A percentile compares a stretch with the other conserved stretches of the same genome.
Evolutionary conservation across 2,329 filamentous ascomycete genomes (phyloP).

Genomic region (Colletotrichum coccodes): DNA sequence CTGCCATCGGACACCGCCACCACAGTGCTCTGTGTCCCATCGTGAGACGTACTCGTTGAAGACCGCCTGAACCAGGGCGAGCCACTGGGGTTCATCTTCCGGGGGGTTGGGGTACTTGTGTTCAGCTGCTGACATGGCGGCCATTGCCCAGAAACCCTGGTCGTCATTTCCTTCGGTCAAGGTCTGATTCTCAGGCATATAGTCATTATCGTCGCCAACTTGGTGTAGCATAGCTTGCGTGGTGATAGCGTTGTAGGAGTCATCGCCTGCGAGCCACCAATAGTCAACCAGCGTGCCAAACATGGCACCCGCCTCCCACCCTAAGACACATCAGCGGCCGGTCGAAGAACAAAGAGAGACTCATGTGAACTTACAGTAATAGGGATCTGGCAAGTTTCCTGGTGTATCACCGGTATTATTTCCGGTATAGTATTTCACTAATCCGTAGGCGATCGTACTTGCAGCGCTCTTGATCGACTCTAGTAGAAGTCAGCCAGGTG

Average conservation of each 20-base stretch:
- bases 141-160: constrained; percentile 85
- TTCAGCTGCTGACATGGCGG: constrained; percentile 82
- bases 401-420: constrained; percentile 68
- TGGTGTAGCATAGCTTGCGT: constrained; percentile 70
- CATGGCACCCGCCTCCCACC: constrained; percentile 80
- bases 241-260: constrained; percentile 69
- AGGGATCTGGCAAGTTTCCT: constrained; percentile 68
- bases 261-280: constrained; percentile 77
- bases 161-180: constrained; percentile 75
- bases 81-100: constrained; percentile 73
- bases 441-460: constrained; percentile 47
- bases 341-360: constrained; percentile 41
- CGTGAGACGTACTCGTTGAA: constrained; percentile 82
- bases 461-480: constrained; percentile 49
- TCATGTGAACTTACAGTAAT: constrained; percentile 53
- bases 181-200: constrained; percentile 75
- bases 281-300: constrained; percentile 79
- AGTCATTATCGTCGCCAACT: constrained; percentile 65
- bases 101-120: constrained; percentile 78
- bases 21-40: constrained; percentile 75
- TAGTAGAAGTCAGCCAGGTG: neutral
- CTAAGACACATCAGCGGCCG: constrained; percentile 52
- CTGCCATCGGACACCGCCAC: constrained; percentile 86
- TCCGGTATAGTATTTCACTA: constrained; percentile 56
- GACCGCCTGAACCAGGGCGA: constrained; percentile 79